Conservation (phyloP, 2,329 filamentous ascomycete species). For the Fusarium fracticaudum region DNA sequence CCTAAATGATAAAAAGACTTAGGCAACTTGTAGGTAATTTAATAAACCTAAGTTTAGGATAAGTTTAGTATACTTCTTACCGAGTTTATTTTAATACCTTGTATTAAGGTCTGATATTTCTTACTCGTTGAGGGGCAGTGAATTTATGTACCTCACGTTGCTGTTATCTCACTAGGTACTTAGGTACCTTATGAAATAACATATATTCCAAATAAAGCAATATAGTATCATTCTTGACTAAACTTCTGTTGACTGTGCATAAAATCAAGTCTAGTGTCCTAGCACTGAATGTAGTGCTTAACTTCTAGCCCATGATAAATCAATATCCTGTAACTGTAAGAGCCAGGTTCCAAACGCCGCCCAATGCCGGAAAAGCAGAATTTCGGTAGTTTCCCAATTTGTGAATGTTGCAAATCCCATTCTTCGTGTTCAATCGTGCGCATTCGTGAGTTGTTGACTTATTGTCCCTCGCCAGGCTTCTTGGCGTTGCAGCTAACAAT, state of each 20-base stretch:
- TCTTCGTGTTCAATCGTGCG: not conserved
- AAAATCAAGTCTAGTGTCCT: not conserved
- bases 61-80: not conserved
- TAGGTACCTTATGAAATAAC: not conserved
- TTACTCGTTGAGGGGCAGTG: not conserved
- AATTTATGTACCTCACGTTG: not conserved
- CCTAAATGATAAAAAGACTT: not conserved
- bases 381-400: constrained; percentile 32
- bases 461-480: constrained; percentile 57
- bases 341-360: constrained; percentile 34
- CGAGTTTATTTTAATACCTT: not conserved
- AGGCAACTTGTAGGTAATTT: not conserved
- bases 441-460: not conserved
- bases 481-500: constrained; percentile 98
- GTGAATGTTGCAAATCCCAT: constrained; percentile 1
- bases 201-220: not conserved
- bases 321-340: constrained; percentile 9
- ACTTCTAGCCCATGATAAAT: not conserved
- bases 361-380: constrained; percentile 39
- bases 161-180: not conserved
- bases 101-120: not conserved
- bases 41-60: not conserved
- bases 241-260: not conserved
- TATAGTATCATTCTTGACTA: constrained; percentile 15
- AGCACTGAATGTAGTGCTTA: not conserved